These are phyloP conservation scores for Perkinsela sp. DNA, from an alignment of 208 protist genomes.

Conservation along the genomic window DNA sequence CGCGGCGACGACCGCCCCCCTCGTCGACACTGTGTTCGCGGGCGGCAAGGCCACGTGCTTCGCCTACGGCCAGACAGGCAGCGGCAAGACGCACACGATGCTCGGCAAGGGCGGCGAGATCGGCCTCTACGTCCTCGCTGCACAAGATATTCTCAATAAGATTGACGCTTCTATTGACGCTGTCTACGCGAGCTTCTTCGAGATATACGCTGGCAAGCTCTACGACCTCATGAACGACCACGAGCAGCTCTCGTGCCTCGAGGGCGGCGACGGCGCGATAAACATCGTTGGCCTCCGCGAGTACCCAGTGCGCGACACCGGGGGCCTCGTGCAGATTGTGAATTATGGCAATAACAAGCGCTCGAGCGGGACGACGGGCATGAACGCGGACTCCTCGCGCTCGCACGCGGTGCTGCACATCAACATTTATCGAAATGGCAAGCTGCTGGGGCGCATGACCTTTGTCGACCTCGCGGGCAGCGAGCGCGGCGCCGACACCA, in stretches of 20 bases:
- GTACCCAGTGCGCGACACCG: conserved; percentile 32
- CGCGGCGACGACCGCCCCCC: conserved; percentile 52
- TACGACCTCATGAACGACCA: conserved; percentile 81
- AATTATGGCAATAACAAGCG: conserved; percentile 42
- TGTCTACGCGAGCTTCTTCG: conserved; percentile 70
- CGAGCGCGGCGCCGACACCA: conserved; percentile 83
- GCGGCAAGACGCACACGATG: conserved; percentile 76
- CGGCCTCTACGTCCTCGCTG: conserved; percentile 75
- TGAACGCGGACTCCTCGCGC: conserved; percentile 62
- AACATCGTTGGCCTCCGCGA: conserved; percentile 76
- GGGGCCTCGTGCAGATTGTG: conserved; percentile 68
- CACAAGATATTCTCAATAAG: conserved; percentile 67
- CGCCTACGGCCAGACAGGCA: conserved; percentile 86
- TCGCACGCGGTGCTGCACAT: conserved; percentile 70
- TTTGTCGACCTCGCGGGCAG: conserved; percentile 96
- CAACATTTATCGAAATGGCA: conserved; percentile 19
- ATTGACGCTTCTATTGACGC: conserved; percentile 18
- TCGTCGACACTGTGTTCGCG: conserved; percentile 80
- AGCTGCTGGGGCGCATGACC: conserved; percentile 69
- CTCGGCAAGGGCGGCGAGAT: conserved; percentile 40
- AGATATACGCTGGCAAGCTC: conserved; percentile 85
- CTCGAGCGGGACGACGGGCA: conserved; percentile 58
- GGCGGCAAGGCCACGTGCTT: conserved; percentile 83
- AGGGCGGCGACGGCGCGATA: conserved; percentile 74
- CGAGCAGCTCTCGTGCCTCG: conserved; percentile 61